phyloP scores from a whole-genome alignment of 768 basidiomycete species.

The Calocybe indica region DNA sequence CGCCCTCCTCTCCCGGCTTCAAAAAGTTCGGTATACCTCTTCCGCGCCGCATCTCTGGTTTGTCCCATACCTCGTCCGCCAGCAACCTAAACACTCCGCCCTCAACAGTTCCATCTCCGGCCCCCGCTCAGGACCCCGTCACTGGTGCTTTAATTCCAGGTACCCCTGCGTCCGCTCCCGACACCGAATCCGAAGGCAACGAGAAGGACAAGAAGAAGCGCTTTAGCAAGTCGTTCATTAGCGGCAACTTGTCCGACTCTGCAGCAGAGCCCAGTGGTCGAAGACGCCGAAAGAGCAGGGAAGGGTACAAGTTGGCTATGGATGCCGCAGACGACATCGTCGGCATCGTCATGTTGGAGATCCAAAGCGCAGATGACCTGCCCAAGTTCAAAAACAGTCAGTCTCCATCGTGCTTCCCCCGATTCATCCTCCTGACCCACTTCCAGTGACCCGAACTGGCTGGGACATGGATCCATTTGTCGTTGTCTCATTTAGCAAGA shows the following conservation, averaged over 20 bases:
- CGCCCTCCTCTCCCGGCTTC: constrained; percentile 1
- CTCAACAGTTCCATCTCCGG: background rate
- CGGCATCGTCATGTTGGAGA: constrained; percentile 94
- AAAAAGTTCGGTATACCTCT: constrained; percentile 7
- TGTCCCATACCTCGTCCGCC: background rate
- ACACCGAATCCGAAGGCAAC: constrained; percentile 9
- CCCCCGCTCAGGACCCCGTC: background rate
- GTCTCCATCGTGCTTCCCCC: constrained; percentile 21
- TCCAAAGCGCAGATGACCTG: constrained; percentile 75
- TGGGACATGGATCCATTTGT: constrained; percentile 99
- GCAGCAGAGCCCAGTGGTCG: constrained; percentile 3
- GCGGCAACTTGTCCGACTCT: background rate
- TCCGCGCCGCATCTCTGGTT: constrained; percentile 3
- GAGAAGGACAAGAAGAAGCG: constrained; percentile 14
- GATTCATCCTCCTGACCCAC: background rate
- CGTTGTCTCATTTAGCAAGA: constrained; percentile 94
- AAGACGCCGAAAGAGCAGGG: constrained; percentile 17
- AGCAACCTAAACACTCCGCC: background rate
- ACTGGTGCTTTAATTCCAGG: constrained; percentile 4
- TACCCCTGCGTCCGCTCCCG: background rate
- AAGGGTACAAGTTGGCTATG: constrained; percentile 42
- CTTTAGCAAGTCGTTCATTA: constrained; percentile 1
- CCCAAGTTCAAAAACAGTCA: constrained; percentile 83
- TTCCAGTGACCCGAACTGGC: constrained; percentile 74
- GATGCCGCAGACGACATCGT: constrained; percentile 74